Evolutionary conservation across 441 rosid species (phyloP), one percentile per base, ranked within the genome.

Genomic region (Gossypium aridum): DNA sequence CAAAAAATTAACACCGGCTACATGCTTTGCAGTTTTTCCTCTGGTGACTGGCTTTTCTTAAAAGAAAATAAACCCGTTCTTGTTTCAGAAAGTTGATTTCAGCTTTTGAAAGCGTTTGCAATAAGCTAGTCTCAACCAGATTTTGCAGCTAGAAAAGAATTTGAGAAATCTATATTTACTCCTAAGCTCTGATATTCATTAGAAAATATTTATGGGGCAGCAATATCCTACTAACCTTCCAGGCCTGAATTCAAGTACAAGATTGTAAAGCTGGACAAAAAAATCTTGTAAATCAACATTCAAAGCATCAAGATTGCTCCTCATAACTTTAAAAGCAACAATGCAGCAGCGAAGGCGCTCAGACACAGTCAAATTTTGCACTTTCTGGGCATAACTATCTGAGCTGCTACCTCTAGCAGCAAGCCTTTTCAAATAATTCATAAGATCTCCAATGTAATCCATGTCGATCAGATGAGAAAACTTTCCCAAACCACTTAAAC

Each of bases 301-400:
- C 81, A 93, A 82, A 74, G 97, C 99, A 80, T 93, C 94, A 23
- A 96, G 92, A 83, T 96, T 96, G 83, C 78, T 91, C 87, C 85
- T 93, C 97, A 93, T 96, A 77, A 96, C 97, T 88, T 84, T 93
- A 83, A 93, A 96, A 71, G 97, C 99, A 75, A 92, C 89, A 79
- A 93, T 88, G 84, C 97, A 96, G 85, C 98, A 96, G 54, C 82
- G 83, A 25, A 96, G 90, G 75, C 96, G 89, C 80, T 93, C 97
- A 6, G 97, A 83, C 4, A 93, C 87, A 59, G 87, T 88, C 85
- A 93, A 75, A 71, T 25, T 62, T 56, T 77, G 80, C 2, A 63
- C 63, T 78, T 85, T 91, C 80, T 82, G 83, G 64, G 78, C 75
- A 13, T 87, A 51, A 73, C 73, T 62, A 43, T 79, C 82, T 59